A percentile compares a stretch with the other conserved stretches of the same genome.
Evolutionary conservation across 1,139 yeast genomes (phyloP).

Genomic region (Debaryomycetaceae sp.): DNA sequence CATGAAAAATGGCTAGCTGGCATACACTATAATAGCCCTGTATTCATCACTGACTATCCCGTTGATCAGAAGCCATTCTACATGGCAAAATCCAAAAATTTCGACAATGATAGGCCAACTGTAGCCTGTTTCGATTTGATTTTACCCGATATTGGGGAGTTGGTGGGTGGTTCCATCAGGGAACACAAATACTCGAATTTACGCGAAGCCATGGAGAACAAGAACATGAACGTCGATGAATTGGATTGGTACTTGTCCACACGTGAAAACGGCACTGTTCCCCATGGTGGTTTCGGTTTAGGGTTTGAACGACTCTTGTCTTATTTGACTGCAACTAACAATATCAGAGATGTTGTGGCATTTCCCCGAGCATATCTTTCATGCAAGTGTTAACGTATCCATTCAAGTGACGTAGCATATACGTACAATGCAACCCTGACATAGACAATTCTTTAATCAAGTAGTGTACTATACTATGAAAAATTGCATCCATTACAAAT

Average conservation of each 20-base stretch:
- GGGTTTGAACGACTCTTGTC: conserved; percentile 86
- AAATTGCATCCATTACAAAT: not conserved
- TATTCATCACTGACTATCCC: conserved; percentile 91
- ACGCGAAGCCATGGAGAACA: conserved; percentile 42
- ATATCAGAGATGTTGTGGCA: conserved; percentile 81
- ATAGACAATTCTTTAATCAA: too few relatives aligned
- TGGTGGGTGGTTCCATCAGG: conserved; percentile 93
- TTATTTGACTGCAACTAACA: conserved; percentile 68
- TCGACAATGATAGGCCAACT: conserved; percentile 43
- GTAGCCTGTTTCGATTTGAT: conserved; percentile 89
- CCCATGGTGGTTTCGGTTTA: conserved; percentile 97
- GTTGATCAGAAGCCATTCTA: conserved; percentile 78
- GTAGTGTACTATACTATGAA: not conserved
- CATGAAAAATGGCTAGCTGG: conserved; percentile 93
- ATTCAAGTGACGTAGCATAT: not conserved
- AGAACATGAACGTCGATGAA: conserved; percentile 55
- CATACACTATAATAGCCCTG: conserved; percentile 63
- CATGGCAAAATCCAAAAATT: conserved; percentile 54
- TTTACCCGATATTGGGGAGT: conserved; percentile 90
- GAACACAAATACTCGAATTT: conserved; percentile 60
- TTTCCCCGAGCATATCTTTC: conserved; percentile 56
- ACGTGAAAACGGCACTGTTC: conserved; percentile 75
- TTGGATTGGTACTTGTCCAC: conserved; percentile 79
- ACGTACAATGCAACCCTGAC: too few relatives aligned
- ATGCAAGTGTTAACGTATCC: conserved; percentile 27